Evolutionary conservation across 2,329 filamentous ascomycete genomes (phyloP).

Genomic region (Claviceps sp.): DNA sequence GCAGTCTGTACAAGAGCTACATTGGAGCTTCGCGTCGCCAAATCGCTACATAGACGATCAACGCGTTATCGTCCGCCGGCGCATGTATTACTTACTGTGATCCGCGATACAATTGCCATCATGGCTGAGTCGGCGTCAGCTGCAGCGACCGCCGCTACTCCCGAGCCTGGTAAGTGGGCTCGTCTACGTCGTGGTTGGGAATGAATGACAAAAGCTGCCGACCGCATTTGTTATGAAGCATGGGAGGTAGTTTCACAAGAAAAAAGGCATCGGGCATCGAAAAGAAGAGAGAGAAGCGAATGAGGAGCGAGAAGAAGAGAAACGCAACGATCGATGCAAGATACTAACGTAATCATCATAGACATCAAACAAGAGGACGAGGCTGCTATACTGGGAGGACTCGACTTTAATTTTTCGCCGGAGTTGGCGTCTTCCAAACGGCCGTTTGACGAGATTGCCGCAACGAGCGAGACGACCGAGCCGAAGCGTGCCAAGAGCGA

Average conservation of each 20-base stretch:
- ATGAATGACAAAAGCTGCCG: too few species aligned
- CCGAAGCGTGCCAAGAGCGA: constrained; percentile 23
- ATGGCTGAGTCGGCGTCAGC: constrained; percentile 29
- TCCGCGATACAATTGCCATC: constrained; percentile 18
- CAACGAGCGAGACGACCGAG: constrained; percentile 15
- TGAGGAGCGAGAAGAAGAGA: too few species aligned
- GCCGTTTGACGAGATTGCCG: constrained; percentile 19
- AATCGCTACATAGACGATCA: background rate
- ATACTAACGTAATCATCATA: constrained; percentile 2
- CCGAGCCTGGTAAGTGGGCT: constrained; percentile 20
- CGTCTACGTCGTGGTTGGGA: background rate
- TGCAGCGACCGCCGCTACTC: constrained; percentile 20
- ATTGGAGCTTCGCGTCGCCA: background rate
- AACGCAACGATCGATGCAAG: too few species aligned
- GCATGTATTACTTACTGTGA: constrained; percentile 12
- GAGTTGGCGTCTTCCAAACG: constrained; percentile 24
- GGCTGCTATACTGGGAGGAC: constrained; percentile 16
- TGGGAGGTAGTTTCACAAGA: too few species aligned
- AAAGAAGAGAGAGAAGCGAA: too few species aligned
- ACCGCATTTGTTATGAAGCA: too few species aligned
- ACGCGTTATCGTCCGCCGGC: constrained; percentile 5
- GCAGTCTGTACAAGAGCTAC: constrained; percentile 5
- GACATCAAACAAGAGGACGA: constrained; percentile 27
- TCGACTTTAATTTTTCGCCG: constrained; percentile 22
- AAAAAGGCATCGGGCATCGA: too few species aligned